Base-by-base conservation (phyloP, 208 protist species). In the Crithidia fasciculata region DNA sequence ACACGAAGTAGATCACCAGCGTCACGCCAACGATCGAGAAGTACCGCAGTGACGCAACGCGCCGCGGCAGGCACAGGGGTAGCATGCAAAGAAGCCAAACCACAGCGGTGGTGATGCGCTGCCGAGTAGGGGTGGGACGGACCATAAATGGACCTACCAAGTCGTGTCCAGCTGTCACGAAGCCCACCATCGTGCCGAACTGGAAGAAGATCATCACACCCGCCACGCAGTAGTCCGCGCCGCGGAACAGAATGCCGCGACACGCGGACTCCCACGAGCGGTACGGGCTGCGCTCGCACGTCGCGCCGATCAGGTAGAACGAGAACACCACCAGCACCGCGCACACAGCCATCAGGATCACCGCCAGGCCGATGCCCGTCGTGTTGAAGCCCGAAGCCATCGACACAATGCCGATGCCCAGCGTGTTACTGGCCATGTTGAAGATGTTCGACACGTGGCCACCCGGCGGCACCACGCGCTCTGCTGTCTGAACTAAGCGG, bases 51-150 rank as follows among this genome's bases (percentile, higher is more conserved):
- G 87, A 92, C 3, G 90, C 78, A 28, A 95, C 75, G 41, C 76
- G 68, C 45, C 87, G 84, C n/a, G 85, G 85, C 2, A 91, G 45
- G 47, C 74, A 84, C 13, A 92, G 60, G 0, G 70, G 65, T 50
- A 95, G 68, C 90, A 93, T 93, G 13, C 81, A 80, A 28, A 85
- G 69, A 18, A 87, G 53, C 86, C 88, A 90, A 40, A 93, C 78
- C 4, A 68, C 43, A 28, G 57, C 78, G 3, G 76, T 82, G 12
- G 89, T 49, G 12, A 88, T 0, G 44, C 84, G 84, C 39, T 78
- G 82, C 5, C 83, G 76, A 63, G 8, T 66, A 9, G 78, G 57
- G 41, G 66, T 79, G 13, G 77, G 71, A n/a, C 61, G 44, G 41
- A 80, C 72, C 18, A 81, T 39, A 44, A 84, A 85, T 2, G 72